Conservation (phyloP, 306 rosid species). For the Fagus crenata region DNA sequence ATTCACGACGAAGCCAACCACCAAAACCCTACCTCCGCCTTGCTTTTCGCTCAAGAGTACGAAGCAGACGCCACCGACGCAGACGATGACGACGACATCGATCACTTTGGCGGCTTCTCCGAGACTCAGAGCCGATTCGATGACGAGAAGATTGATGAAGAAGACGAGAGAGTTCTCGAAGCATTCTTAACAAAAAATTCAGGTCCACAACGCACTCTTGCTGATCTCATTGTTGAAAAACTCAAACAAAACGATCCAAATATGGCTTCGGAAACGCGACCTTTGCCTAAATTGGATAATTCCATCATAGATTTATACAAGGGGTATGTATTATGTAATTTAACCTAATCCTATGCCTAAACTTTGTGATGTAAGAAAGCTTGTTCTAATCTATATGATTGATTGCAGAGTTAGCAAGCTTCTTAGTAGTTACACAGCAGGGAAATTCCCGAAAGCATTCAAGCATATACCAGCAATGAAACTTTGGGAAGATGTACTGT, state of each 20-base stretch:
- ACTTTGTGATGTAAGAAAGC: no score
- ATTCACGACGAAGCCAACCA: slow-evolving; percentile 43
- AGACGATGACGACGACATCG: slow-evolving; percentile 43
- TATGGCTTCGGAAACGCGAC: slow-evolving; percentile 57
- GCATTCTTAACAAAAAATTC: slow-evolving; percentile 53
- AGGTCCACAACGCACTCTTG: slow-evolving; percentile 54
- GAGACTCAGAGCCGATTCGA: slow-evolving; percentile 55
- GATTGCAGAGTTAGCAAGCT: slow-evolving; percentile 59
- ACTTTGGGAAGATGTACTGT: slow-evolving; percentile 74
- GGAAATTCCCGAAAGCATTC: slow-evolving; percentile 75
- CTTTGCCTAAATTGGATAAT: slow-evolving; percentile 65
- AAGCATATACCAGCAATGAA: slow-evolving; percentile 69
- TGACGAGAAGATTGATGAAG: slow-evolving; percentile 56
- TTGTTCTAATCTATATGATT: no score
- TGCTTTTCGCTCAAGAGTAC: slow-evolving; percentile 20
- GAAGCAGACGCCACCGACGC: slow-evolving; percentile 24
- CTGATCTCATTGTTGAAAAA: slow-evolving; percentile 65
- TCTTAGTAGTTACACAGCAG: slow-evolving; percentile 64
- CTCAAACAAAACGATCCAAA: slow-evolving; percentile 62
- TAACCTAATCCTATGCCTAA: no score
- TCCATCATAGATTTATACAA: slow-evolving; percentile 63
- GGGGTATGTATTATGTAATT: slow-evolving; percentile 44
- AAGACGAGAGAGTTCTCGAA: slow-evolving; percentile 65
- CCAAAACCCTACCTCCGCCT: slow-evolving; percentile 29
- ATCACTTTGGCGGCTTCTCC: slow-evolving; percentile 58